Evolutionary conservation across 306 rosid genomes (phyloP), one percentile per base, ranked within the genome.

Genomic region (Aeschynomene evenia): DNA sequence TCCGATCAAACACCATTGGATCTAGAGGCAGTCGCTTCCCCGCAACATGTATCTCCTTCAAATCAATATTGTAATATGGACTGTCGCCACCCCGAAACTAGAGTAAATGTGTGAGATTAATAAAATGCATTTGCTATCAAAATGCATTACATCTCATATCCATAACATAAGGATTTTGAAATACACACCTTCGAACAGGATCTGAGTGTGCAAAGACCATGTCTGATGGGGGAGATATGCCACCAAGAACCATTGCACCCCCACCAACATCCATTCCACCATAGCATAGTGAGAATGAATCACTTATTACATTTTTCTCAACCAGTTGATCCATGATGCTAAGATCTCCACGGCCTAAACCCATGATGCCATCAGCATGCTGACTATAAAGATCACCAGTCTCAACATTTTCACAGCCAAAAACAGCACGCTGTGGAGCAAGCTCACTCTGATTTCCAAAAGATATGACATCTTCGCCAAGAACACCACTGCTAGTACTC

Each of bases 61-160:
- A 82, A 82, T 91, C 86, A 28, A 95, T 70, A 81, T 95, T 95
- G 99, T 95, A 95, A 77, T 95, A 95, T 72, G 96, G 95, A 80
- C 99, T 95, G 99, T 95, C 79, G 86, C 88, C 99, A 95, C 76
- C 95, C 97, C 99, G 73, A 95, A 90, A 91, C 97, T 91, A 95
- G 90, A 91, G 97, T 95, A 89, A 91, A 95, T 89, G 95, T 57
- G 88, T 84, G 91, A 91, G 96, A 84, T 89, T 84, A 77, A 87
- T 83, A 85, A 76, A 88, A 86, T 84, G 89, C 89, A 88, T 79
- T 76, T 81, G 75, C 68, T 76, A 76, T 79, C 81, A 70, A 74
- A 76, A 85, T 79, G 76, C 88, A 87, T 63, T 70, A 67, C 67
- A 77, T 71, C 80, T 73, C 83, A 49, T 62, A 79, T 75, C 69